These are phyloP conservation scores for Camelina hispida DNA, from an alignment of 345 rosid species.

Conservation along the genomic window DNA sequence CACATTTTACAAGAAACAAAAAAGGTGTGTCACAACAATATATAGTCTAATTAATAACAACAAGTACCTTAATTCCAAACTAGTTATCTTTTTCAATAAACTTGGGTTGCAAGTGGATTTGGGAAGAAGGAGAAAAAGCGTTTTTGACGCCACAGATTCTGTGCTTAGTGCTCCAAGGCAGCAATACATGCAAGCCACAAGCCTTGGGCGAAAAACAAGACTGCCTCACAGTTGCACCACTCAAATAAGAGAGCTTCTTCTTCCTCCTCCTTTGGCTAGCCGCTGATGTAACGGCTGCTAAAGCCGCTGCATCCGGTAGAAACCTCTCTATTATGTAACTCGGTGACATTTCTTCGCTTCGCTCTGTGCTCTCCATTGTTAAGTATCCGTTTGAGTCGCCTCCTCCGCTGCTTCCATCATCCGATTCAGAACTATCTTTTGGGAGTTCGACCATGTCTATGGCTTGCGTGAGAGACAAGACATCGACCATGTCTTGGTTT, in stretches of 20 bases:
- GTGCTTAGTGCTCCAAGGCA: slow-evolving; percentile 79
- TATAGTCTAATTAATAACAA: not conserved
- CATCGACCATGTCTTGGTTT: slow-evolving; percentile 52
- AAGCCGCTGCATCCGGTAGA: slow-evolving; percentile 74
- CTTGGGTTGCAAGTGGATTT: slow-evolving; percentile 32
- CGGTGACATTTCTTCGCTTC: slow-evolving; percentile 49
- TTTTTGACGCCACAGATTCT: slow-evolving; percentile 67
- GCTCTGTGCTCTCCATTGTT: slow-evolving; percentile 46
- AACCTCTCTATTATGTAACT: slow-evolving; percentile 78
- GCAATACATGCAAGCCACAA: slow-evolving; percentile 69
- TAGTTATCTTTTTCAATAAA: slow-evolving; percentile 44
- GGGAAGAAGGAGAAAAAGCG: slow-evolving; percentile 49
- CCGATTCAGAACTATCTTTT: slow-evolving; percentile 42
- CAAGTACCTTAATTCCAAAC: not conserved
- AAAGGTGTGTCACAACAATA: slow-evolving; percentile 17
- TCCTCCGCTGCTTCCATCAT: slow-evolving; percentile 35
- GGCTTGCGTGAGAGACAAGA: slow-evolving; percentile 77
- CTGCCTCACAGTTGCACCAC: slow-evolving; percentile 38
- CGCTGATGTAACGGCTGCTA: slow-evolving; percentile 73
- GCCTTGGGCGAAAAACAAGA: slow-evolving; percentile 53
- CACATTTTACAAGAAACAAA: slow-evolving; percentile 21
- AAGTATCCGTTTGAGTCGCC: slow-evolving; percentile 46
- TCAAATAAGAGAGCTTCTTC: slow-evolving; percentile 41
- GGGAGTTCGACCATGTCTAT: slow-evolving; percentile 72
- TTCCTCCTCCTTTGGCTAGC: slow-evolving; percentile 46